phyloP scores from a whole-genome alignment of 257 asterid genomes.

The Scutellaria galericulata region DNA sequence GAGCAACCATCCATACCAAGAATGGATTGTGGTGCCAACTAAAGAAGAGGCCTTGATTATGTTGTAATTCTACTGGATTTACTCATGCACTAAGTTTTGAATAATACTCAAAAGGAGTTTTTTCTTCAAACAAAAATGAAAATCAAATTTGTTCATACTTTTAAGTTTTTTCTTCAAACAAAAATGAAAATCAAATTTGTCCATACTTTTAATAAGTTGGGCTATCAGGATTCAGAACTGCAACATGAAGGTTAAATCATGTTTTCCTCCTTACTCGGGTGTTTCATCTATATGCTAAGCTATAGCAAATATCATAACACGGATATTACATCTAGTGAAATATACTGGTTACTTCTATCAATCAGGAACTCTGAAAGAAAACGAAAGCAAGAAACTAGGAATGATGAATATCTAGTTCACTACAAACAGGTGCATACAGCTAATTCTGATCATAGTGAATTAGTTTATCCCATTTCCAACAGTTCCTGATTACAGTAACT shows the following conservation, averaged over 20 bases:
- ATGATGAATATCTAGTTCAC: slow-evolving; percentile 25
- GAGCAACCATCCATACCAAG: slow-evolving; percentile 96
- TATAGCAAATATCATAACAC: too few species aligned
- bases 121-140: too few species aligned
- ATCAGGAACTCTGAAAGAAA: not conserved
- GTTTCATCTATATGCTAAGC: too few species aligned
- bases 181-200: too few species aligned
- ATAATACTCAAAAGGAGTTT: too few species aligned
- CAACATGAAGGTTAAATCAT: too few species aligned
- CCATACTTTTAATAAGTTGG: too few species aligned
- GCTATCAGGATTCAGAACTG: too few species aligned
- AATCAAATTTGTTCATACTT: too few species aligned
- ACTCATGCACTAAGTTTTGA: not conserved
- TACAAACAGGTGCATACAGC: slow-evolving; percentile 36
- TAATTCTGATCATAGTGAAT: slow-evolving; percentile 27
- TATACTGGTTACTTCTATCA: not conserved
- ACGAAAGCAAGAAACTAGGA: not conserved
- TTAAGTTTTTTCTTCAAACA: too few species aligned
- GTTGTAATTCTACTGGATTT: not conserved
- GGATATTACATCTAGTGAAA: too few species aligned
- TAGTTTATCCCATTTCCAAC: slow-evolving; percentile 24
- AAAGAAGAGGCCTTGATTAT: slow-evolving; percentile 53
- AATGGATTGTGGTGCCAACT: slow-evolving; percentile 88
- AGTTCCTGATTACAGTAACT: slow-evolving; percentile 23
- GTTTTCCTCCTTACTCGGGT: too few species aligned